These are phyloP conservation scores for Cyathus striatus DNA, from an alignment of 768 basidiomycete species.

Conservation along the genomic window DNA sequence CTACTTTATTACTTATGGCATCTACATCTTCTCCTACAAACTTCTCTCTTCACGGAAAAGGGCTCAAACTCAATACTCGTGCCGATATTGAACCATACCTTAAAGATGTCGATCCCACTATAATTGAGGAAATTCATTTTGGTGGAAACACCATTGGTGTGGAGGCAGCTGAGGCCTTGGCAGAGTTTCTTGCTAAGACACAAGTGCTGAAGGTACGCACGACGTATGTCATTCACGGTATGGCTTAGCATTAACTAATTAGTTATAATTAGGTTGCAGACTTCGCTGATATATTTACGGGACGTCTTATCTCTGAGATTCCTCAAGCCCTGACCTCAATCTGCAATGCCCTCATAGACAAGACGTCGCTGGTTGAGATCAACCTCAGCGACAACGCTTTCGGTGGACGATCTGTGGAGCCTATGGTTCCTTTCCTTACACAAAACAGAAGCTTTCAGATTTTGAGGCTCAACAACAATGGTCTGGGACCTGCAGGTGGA, in stretches of 20 bases:
- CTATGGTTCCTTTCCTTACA: conserved; percentile 86
- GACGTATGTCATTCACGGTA: background rate
- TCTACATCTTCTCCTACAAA: conserved; percentile 18
- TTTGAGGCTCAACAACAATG: conserved; percentile 94
- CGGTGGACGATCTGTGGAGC: conserved; percentile 90
- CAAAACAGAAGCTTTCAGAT: conserved; percentile 78
- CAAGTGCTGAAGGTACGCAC: conserved; percentile 60
- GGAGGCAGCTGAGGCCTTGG: conserved; percentile 82
- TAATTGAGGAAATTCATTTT: conserved; percentile 84
- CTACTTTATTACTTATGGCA: background rate
- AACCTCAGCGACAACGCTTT: conserved; percentile 96
- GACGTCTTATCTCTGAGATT: conserved; percentile 93
- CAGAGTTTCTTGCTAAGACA: conserved; percentile 69
- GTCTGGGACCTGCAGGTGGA: conserved; percentile 89
- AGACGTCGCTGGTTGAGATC: conserved; percentile 78
- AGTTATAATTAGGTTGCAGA: conserved; percentile 70
- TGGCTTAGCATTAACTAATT: background rate
- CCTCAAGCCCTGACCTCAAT: conserved; percentile 84
- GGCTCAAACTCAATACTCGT: conserved; percentile 75
- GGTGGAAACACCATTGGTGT: conserved; percentile 94
- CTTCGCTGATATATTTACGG: conserved; percentile 97
- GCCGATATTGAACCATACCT: conserved; percentile 76
- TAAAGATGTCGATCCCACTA: conserved; percentile 52
- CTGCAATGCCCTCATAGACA: conserved; percentile 80
- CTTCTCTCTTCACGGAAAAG: conserved; percentile 51